These are phyloP conservation scores for Cryptococcus sp. DNA, from an alignment of 1,284 basidiomycete genomes.

Conservation along the genomic window DNA sequence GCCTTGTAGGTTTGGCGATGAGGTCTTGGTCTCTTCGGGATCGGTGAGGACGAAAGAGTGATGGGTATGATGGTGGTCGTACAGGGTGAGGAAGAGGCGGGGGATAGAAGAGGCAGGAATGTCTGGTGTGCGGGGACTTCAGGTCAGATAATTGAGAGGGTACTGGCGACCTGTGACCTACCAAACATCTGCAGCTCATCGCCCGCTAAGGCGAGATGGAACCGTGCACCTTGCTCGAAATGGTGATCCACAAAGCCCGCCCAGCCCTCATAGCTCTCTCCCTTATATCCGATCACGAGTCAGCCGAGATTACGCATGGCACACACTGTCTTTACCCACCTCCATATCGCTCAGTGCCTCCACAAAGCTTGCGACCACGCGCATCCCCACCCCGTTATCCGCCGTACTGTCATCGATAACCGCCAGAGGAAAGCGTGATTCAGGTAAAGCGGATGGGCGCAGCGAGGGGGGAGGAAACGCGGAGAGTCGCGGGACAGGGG, in stretches of 20 bases:
- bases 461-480: not conserved
- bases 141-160: not conserved
- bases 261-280: constrained; percentile 12
- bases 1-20: not conserved
- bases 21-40: not conserved
- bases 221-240: constrained; percentile 11
- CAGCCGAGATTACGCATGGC: not conserved
- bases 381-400: not conserved
- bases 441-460: not conserved
- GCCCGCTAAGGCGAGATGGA: constrained; percentile 8
- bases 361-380: constrained; percentile 1
- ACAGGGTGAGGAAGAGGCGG: constrained; percentile 12
- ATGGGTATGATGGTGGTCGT: not conserved
- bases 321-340: not conserved
- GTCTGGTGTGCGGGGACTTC: not conserved
- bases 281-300: not conserved
- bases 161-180: not conserved
- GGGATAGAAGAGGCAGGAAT: constrained; percentile 6
- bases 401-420: not conserved
- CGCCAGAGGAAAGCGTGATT: not conserved
- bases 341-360: constrained; percentile 1
- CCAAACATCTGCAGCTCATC: constrained; percentile 9
- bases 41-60: constrained; percentile 5
- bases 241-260: constrained; percentile 6
- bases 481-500: not conserved